phyloP scores from a whole-genome alignment of 345 rosid species.

The Hibiscus syriacus region DNA sequence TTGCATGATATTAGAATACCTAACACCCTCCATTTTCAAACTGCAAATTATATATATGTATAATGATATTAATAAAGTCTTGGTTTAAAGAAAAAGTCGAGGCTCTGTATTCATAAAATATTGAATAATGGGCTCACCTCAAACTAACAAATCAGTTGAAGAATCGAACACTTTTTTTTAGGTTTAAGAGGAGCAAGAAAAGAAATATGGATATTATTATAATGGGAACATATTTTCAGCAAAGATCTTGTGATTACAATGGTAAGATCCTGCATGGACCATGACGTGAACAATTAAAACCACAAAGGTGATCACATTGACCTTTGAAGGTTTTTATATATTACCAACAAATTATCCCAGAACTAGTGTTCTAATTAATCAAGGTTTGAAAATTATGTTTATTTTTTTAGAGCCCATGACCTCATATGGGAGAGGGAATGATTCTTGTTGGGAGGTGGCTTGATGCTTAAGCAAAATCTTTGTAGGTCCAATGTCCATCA shows the following conservation, averaged over 20 bases:
- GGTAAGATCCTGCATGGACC: not conserved
- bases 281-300: too few relatives aligned
- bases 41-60: not conserved
- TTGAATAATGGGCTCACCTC: too few relatives aligned
- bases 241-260: not conserved
- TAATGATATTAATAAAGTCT: too few relatives aligned
- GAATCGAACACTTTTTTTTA: too few relatives aligned
- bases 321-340: not conserved
- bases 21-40: not conserved
- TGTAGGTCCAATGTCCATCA: constrained; percentile 19
- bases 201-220: too few relatives aligned
- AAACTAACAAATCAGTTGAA: too few relatives aligned
- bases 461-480: constrained; percentile 22
- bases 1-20: not conserved
- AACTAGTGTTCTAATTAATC: not conserved
- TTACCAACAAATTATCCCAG: too few relatives aligned
- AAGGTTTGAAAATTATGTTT: constrained; percentile 2
- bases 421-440: not conserved
- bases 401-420: not conserved
- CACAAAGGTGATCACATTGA: constrained; percentile 13
- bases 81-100: too few relatives aligned
- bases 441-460: constrained; percentile 4
- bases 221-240: not conserved
- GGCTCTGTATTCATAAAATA: too few relatives aligned
- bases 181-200: not conserved